A percentile compares a stretch with the other conserved stretches of the same genome.
These are phyloP conservation scores for Cardamine occulta DNA, from an alignment of 345 rosid species.

Conservation along the genomic window DNA sequence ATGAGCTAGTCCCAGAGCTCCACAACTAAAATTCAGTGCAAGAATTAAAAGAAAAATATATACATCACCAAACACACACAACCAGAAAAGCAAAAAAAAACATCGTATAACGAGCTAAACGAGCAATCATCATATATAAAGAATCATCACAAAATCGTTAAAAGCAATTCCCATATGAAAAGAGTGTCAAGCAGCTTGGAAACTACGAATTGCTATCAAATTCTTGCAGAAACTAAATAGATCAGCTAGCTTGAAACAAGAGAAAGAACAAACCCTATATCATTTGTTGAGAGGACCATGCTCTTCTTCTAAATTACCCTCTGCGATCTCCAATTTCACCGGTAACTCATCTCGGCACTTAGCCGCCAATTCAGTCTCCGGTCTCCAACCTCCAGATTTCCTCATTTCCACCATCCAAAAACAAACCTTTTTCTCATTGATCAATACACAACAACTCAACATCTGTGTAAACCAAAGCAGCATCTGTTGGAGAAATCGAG, in stretches of 20 bases:
- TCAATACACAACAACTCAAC: too few relatives aligned
- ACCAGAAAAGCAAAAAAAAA: background rate
- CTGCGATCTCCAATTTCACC: slow-evolving; percentile 86
- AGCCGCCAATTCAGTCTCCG: slow-evolving; percentile 55
- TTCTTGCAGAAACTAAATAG: slow-evolving; percentile 4
- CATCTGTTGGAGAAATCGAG: too few relatives aligned
- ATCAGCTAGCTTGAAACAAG: slow-evolving; percentile 47
- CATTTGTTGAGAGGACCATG: slow-evolving; percentile 74
- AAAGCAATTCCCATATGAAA: background rate
- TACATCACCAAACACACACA: background rate
- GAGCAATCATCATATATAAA: background rate
- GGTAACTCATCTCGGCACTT: slow-evolving; percentile 54
- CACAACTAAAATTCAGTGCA: slow-evolving; percentile 47
- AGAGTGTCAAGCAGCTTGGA: background rate
- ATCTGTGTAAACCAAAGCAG: too few relatives aligned
- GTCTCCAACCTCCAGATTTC: slow-evolving; percentile 60
- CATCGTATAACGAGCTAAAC: slow-evolving; percentile 8
- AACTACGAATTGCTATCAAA: background rate
- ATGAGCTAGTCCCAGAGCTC: slow-evolving; percentile 65
- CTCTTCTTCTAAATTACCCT: slow-evolving; percentile 74
- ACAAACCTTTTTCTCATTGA: background rate
- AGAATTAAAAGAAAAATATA: slow-evolving; percentile 8
- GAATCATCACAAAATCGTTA: background rate
- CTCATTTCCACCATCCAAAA: slow-evolving; percentile 79
- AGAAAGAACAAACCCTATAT: slow-evolving; percentile 55